Percentiles rank a stretch among this genome's conserved stretches.
Conservation (phyloP, 768 basidiomycete genomes). For the Naganishia randhawae region DNA sequence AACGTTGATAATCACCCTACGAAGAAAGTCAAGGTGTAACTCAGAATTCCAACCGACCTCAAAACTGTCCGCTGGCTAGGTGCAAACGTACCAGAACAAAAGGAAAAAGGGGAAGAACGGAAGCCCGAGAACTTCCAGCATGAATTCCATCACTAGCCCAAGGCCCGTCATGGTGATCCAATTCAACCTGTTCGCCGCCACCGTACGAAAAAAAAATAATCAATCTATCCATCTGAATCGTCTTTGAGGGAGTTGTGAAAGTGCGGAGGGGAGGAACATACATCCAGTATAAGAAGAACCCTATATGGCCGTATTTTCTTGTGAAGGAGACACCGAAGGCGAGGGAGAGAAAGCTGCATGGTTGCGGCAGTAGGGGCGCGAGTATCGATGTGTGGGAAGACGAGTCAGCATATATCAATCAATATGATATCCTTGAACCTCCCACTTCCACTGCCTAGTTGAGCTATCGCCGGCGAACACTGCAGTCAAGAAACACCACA, state of each 20-base stretch:
- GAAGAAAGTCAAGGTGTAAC: not conserved
- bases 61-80: not conserved
- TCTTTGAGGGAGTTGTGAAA: not conserved
- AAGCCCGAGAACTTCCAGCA: conserved; percentile 42
- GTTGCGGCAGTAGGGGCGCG: no score
- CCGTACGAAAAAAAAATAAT: no score
- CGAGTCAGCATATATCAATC: not conserved
- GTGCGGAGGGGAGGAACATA: conserved; percentile 3
- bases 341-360: conserved; percentile 44
- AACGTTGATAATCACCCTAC: conserved; percentile 40
- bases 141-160: conserved; percentile 47
- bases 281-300: conserved; percentile 50
- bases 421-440: no score
- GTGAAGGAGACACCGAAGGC: conserved; percentile 46
- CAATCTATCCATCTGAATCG: no score
- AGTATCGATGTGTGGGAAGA: not conserved
- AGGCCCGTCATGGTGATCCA: conserved; percentile 41
- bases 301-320: conserved; percentile 40
- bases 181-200: conserved; percentile 29
- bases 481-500: no score
- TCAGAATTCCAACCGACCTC: no score
- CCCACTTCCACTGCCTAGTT: no score
- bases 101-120: conserved; percentile 50
- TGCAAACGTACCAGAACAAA: conserved; percentile 40
- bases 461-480: no score